Percentiles rank a stretch among this genome's conserved stretches.
Evolutionary conservation across 169 alveolate species (phyloP).

Genomic region (Plasmodium gonderi): DNA sequence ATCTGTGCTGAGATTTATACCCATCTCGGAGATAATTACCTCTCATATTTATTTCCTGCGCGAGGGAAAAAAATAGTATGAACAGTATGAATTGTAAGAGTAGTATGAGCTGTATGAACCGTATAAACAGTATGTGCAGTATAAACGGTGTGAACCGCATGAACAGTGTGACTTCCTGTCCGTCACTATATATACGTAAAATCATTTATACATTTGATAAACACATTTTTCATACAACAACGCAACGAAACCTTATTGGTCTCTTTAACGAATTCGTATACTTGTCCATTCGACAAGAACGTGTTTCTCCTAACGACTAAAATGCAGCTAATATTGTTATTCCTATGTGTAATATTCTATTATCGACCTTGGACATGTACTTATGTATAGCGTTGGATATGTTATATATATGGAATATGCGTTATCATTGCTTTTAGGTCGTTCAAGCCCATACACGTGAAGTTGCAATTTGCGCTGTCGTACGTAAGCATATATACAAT

Average conservation of each 20-base stretch:
- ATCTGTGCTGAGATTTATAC: slow-evolving; percentile 48
- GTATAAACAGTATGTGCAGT: no score
- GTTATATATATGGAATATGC: neutral
- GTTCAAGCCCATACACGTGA: neutral
- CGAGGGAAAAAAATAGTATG: neutral
- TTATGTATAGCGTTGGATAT: neutral
- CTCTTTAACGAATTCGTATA: no score
- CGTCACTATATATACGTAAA: no score
- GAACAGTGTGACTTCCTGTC: no score
- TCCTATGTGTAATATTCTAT: neutral
- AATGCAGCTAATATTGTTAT: neutral
- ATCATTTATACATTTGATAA: neutral
- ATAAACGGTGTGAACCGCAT: no score
- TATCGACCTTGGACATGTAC: neutral
- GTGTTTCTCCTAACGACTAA: neutral
- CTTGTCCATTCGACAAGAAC: neutral
- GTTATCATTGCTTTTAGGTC: neutral
- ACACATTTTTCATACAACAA: neutral
- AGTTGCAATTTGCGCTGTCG: no score
- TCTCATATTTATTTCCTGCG: slow-evolving; percentile 63
- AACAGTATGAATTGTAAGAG: no score
- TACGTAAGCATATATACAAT: no score
- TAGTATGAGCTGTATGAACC: no score
- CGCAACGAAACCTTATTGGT: no score
- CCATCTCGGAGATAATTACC: slow-evolving; percentile 71